phyloP scores from a whole-genome alignment of 345 rosid genomes.

The Gossypium stocksii region DNA sequence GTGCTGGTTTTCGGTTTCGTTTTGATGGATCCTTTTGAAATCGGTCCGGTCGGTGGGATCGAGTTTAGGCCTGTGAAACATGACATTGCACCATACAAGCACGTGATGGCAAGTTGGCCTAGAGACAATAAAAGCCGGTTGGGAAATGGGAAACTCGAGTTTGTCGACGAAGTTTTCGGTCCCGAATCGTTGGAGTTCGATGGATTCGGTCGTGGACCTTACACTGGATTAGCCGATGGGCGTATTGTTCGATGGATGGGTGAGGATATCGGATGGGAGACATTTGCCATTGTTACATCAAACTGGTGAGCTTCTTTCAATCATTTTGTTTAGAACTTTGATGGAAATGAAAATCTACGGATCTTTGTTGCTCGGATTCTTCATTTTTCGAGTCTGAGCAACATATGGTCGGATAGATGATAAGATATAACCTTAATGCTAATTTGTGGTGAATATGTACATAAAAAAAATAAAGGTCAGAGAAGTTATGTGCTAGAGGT shows the following conservation, averaged over 20 bases:
- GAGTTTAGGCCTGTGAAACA: conserved; percentile 82
- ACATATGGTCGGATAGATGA: background rate
- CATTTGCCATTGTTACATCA: conserved; percentile 67
- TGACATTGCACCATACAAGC: conserved; percentile 79
- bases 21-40: conserved; percentile 60
- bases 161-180: conserved; percentile 66
- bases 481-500: conserved; percentile 65
- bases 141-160: conserved; percentile 69
- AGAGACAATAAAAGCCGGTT: conserved; percentile 63
- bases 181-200: conserved; percentile 96
- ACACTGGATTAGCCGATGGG: conserved; percentile 86
- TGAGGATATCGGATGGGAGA: conserved; percentile 72
- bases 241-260: conserved; percentile 98
- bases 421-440: background rate
- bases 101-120: conserved; percentile 83
- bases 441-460: conserved; percentile 9
- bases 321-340: background rate
- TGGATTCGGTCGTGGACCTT: conserved; percentile 73
- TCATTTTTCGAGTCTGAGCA: no score
- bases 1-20: conserved; percentile 53
- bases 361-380: no score
- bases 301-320: conserved; percentile 50
- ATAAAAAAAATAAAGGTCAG: conserved; percentile 51
- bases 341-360: no score
- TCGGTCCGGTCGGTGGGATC: conserved; percentile 71